Base-by-base conservation (phyloP, 192 early-diverging fungal genomes). In the Linderina pennispora region DNA sequence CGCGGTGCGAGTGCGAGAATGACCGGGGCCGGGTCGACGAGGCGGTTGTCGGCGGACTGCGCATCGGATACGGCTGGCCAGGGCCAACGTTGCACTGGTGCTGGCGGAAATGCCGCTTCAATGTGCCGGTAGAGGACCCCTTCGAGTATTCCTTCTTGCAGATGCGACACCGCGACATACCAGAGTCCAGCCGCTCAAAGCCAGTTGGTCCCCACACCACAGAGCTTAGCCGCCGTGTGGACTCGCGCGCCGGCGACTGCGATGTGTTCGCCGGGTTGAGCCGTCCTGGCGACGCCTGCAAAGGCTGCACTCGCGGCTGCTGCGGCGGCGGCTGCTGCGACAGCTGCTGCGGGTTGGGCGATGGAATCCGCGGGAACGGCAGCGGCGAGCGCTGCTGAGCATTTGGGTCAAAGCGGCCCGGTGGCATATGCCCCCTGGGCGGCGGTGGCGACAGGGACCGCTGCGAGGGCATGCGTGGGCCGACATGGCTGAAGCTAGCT, bases 61-160 rank as follows among this genome's bases (percentile, higher is more conserved):
- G 36, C 15, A 58, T 54, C 31, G 51, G 25, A 36, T 53, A 62
- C 15, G 59, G 32, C 36, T 16, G 23, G 16, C 38, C 31, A 8
- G 53, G 16, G 32, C 25, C 23, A 37, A 65, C 53, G 14, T 72
- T 72, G 36, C 53, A 42, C 50, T 74, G 70, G 33, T 74, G 70
- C 63, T 65, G 62, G 9, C 58, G 49, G 37, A 62, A 74, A 36
- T 74, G 70, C 9, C 70, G 63, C 52, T 74, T 74, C 40, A 74
- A 64, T 18, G 70, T 74, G 32, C 70, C 70, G 0, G 70, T 74
- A 9, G 70, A 74, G 17, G 70, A 74, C 10, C 70, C 70, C 46
- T 61, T 61, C 4, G 70, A 74, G 31, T 74, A 74, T 43, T 74
- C 70, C 50, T 74, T 74, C 28, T 45, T 50, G 45, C 70, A 74